Evolutionary conservation across 495 filamentous ascomycete genomes (phyloP), one percentile per base, ranked within the genome.

Genomic region (Letharia lupina): DNA sequence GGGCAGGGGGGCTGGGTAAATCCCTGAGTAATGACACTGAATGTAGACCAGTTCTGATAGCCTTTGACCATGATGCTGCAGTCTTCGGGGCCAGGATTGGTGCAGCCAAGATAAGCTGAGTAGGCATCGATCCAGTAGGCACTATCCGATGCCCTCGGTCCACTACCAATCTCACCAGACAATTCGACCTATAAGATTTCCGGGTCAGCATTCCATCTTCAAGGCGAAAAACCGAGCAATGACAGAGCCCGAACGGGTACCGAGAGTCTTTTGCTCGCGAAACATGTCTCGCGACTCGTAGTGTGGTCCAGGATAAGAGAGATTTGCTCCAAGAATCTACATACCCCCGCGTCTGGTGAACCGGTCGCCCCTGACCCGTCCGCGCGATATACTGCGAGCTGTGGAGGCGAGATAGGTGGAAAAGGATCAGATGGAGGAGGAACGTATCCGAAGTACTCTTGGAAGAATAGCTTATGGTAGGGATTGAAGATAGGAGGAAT

Each of bases 111-210:
- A 52, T 69, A 77, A 12, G 71, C 74, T 15, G 68, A 73, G 64
- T 70, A 73, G 11, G 77, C 77, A 67, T 80, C 70, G 68, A 82
- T 77, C 77, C 77, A 79, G 70, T 77, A 82, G 28, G 78, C 75
- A 31, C 72, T 74, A 23, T 72, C 70, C 8, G 50, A 50, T 42
- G 73, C 72, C 31, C 74, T 71, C 16, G 76, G 74, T 31, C 79
- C 79, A 23, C 75, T 77, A 39, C 78, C 76, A 63, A 82, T 70
- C 42, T 78, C 79, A n/a, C 79, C 79, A 33, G 70, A 62, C 23
- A 72, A 64, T 31, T 76, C 41, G 20, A 69, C 65, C 28, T 54
- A 31, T 33, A 54, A 48, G 28, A 31, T 33, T 54, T 33, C 1
- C 1, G 12, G 13, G 10, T 54, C 23, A 54, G 48, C 48, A 31